Evolutionary conservation across 345 rosid species (phyloP), one percentile per base, ranked within the genome.

Genomic region (Cardamine occulta): DNA sequence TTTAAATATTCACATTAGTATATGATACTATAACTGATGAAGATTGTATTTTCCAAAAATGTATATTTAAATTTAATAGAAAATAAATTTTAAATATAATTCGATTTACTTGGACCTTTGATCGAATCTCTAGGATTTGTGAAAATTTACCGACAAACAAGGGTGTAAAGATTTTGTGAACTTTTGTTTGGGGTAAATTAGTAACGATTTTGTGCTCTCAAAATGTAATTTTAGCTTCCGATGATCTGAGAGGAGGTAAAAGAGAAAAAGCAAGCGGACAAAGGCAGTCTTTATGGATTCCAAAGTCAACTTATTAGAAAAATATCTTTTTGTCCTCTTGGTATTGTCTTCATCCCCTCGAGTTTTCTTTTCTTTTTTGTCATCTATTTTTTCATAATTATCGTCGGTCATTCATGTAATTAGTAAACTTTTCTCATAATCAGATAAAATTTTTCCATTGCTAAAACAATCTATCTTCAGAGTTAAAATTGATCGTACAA

Each of bases 251-350:
- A 54, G 47, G 63, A 23, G 31, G 58, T 6, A 47, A 18, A 67
- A 32, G 7, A 17, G 64, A 35, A 47, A 42, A 74, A 17, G 60
- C 32, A 60, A 32, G 58, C 39, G 14, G 61, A 58, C 72, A 77
- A 57, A 77, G 55, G 37, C 73, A 48, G 76, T 65, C 68, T 71
- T 77, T 71, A n/a, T 64, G 61, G 17, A 7, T 77, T 64, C 21
- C 14, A 28, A 57, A 65, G 76, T 71, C 76, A 77, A 77, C 73
- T 70, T 37, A 24, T 7, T 28, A 59, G 48, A 67, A 11, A 44
- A 74, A 39, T 67, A 10, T 44, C 52, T 6, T 53, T 55, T 77
- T 55, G 80, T 70, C 76, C 26, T 70, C 59, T 70, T 55, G 44
- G 66, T 48, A 7, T 56, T 70, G 80, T 77, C 76, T 53, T 76